Conservation (phyloP, 2,329 filamentous ascomycete genomes). For the Stagonosporopsis chrysanthemi region DNA sequence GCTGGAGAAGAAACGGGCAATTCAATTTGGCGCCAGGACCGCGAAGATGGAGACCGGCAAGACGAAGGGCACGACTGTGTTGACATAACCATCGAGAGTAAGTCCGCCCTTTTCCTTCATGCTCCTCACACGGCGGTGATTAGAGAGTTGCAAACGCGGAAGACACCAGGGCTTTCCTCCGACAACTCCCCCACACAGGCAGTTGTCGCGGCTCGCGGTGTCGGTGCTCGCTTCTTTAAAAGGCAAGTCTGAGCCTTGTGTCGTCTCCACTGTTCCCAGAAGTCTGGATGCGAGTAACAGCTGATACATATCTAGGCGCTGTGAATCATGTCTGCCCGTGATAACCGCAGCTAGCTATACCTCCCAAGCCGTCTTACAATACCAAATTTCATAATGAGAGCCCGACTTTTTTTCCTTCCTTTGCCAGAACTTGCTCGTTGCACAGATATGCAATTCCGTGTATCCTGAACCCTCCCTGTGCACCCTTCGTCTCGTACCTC, state of each 20-base stretch:
- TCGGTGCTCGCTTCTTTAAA: conserved; percentile 33
- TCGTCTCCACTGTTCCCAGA: background rate
- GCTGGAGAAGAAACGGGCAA: conserved; percentile 90
- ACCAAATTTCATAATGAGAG: no score
- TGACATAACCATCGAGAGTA: conserved; percentile 45
- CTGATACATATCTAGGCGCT: background rate
- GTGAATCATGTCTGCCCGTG: no score
- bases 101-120: background rate
- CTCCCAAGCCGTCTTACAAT: no score
- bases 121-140: conserved; percentile 40
- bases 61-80: conserved; percentile 56
- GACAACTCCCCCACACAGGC: conserved; percentile 2
- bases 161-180: conserved; percentile 34
- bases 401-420: no score
- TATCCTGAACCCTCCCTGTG: no score
- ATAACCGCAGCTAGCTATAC: no score
- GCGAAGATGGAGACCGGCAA: conserved; percentile 57
- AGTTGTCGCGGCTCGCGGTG: conserved; percentile 28
- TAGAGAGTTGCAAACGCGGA: conserved; percentile 36
- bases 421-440: no score
- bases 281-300: background rate
- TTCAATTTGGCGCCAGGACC: conserved; percentile 58
- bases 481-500: no score
- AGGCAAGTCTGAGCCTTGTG: conserved; percentile 46
- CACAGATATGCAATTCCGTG: no score